Percentiles rank a stretch among this genome's conserved stretches.
These are phyloP conservation scores for Coprinopsis marcescibilis DNA, from an alignment of 768 basidiomycete genomes.

Conservation along the genomic window DNA sequence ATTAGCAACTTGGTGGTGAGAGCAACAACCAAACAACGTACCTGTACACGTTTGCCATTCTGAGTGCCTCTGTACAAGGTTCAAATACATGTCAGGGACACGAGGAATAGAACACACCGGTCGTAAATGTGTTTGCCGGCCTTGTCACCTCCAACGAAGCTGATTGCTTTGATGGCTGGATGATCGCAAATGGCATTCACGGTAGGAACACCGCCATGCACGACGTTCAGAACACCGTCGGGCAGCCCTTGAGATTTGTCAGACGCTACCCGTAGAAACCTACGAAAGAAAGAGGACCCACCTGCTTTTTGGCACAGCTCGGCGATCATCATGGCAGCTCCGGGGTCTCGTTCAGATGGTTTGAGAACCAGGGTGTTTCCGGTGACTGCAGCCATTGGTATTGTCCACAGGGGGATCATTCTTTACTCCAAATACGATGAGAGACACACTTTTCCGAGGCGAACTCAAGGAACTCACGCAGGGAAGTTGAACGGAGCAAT, in stretches of 20 bases:
- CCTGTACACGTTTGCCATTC: slow-evolving; percentile 87
- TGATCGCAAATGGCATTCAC: slow-evolving; percentile 95
- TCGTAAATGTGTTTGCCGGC: slow-evolving; percentile 95
- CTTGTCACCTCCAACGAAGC: slow-evolving; percentile 91
- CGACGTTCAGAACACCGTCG: slow-evolving; percentile 84
- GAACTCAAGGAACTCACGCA: slow-evolving; percentile 59
- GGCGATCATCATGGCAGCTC: slow-evolving; percentile 96
- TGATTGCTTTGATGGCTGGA: slow-evolving; percentile 87
- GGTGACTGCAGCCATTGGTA: slow-evolving; percentile 81
- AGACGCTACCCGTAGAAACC: slow-evolving; percentile 3
- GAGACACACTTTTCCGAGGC: slow-evolving; percentile 5
- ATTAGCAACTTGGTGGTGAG: background rate
- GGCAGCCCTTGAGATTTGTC: slow-evolving; percentile 50
- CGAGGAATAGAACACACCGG: slow-evolving; percentile 35
- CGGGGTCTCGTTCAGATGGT: slow-evolving; percentile 94
- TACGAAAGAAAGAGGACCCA: slow-evolving; percentile 17
- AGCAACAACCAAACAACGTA: slow-evolving; percentile 13
- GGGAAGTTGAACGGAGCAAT: slow-evolving; percentile 89
- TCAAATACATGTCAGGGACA: background rate
- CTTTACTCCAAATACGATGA: slow-evolving; percentile 27
- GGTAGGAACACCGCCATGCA: slow-evolving; percentile 85
- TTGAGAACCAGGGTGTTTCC: slow-evolving; percentile 95
- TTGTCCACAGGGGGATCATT: slow-evolving; percentile 97
- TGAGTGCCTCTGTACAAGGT: slow-evolving; percentile 56
- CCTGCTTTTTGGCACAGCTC: slow-evolving; percentile 88